phyloP scores from a whole-genome alignment of 1,139 yeast species.

The Meyerozyma elateridarum region DNA sequence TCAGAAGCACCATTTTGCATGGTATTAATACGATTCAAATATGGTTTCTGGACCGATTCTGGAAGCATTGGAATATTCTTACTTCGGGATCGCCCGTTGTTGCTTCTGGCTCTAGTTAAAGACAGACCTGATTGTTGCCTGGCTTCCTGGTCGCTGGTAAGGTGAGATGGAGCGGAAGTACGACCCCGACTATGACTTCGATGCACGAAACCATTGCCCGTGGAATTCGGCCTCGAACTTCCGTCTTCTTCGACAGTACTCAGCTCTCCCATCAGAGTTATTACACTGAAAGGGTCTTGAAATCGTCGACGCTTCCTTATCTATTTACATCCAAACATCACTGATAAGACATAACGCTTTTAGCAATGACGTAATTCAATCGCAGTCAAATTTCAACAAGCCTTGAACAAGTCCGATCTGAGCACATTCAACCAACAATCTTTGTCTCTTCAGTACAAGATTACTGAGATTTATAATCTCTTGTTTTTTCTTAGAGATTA shows the following conservation, averaged over 20 bases:
- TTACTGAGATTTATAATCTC: constrained; percentile 45
- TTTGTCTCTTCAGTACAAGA: constrained; percentile 42
- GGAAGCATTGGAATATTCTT: constrained; percentile 4
- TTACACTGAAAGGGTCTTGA: too few relatives aligned
- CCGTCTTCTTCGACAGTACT: too few relatives aligned
- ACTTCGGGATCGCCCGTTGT: background rate
- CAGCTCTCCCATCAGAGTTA: too few relatives aligned
- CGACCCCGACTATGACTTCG: constrained; percentile 3
- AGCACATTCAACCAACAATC: constrained; percentile 49
- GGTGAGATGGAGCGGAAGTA: background rate
- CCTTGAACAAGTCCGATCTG: constrained; percentile 2
- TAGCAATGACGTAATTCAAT: background rate
- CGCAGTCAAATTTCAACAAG: background rate
- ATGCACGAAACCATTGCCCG: too few relatives aligned
- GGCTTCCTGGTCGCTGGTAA: background rate
- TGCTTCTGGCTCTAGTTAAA: too few relatives aligned
- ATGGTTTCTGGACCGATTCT: background rate
- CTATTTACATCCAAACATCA: constrained; percentile 1
- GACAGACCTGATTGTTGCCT: constrained; percentile 1
- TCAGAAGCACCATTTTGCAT: too few relatives aligned
- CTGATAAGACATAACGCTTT: background rate
- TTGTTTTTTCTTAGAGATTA: constrained; percentile 35
- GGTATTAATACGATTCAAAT: too few relatives aligned
- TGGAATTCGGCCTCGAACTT: too few relatives aligned
- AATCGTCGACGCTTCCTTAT: constrained; percentile 4